A percentile compares a stretch with the other conserved stretches of the same genome.
These are phyloP conservation scores for Calocybe gambosa DNA, from an alignment of 1,284 basidiomycete species.

Conservation along the genomic window DNA sequence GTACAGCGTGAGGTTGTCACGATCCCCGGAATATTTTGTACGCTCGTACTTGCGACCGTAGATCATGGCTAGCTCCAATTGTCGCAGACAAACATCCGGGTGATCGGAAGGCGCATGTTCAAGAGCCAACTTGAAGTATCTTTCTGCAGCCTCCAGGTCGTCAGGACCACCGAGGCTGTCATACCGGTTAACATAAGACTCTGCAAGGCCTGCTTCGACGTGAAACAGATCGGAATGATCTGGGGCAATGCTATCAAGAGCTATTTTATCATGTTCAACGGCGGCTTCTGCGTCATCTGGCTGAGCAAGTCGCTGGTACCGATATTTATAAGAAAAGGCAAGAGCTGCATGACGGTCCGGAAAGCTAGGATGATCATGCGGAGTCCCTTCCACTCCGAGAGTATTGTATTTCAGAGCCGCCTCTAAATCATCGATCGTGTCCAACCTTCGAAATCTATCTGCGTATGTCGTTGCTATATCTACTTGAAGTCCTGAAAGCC, in stretches of 20 bases:
- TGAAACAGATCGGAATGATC: conserved; percentile 1
- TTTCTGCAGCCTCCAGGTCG: conserved; percentile 15
- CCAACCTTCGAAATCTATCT: conserved; percentile 2
- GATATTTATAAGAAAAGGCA: background rate
- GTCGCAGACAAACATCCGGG: background rate
- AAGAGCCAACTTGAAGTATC: conserved; percentile 10
- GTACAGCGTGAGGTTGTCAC: background rate
- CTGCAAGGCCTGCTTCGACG: conserved; percentile 9
- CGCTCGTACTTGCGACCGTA: background rate
- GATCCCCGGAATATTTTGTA: background rate
- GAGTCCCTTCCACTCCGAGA: conserved; percentile 6
- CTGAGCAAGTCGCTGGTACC: background rate
- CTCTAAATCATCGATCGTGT: conserved; percentile 12
- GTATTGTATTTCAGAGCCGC: conserved; percentile 10
- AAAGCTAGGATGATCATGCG: conserved; percentile 4
- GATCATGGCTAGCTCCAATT: background rate
- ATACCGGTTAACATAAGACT: conserved; percentile 13
- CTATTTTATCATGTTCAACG: conserved; percentile 9
- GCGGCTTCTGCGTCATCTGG: conserved; percentile 12
- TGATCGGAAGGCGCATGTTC: conserved; percentile 7
- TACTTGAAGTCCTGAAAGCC: background rate
- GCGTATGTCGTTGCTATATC: background rate
- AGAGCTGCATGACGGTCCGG: conserved; percentile 1
- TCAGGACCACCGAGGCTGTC: conserved; percentile 8
- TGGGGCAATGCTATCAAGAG: conserved; percentile 9